A percentile compares a stretch with the other conserved stretches of the same genome.
These are phyloP conservation scores for Talaromyces pinophilus DNA, from an alignment of 2,329 filamentous ascomycete species.

Conservation along the genomic window DNA sequence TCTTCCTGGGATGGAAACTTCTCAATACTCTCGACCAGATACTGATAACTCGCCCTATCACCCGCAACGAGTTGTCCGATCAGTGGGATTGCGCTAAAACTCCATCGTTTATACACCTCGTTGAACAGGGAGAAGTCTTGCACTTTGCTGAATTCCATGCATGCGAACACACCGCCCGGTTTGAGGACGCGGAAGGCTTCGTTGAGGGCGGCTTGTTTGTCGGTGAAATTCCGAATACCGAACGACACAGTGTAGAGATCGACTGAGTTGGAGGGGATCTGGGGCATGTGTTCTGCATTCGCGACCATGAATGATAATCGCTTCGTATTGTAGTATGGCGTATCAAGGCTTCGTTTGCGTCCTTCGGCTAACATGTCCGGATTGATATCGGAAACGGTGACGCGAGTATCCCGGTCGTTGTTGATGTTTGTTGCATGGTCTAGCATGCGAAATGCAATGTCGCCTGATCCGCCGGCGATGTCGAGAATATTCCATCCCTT, in stretches of 20 bases:
- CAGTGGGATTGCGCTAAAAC: constrained; percentile 87
- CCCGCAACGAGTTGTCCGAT: constrained; percentile 94
- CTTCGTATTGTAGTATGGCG: constrained; percentile 58
- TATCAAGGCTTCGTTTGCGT: constrained; percentile 69
- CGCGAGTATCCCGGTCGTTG: constrained; percentile 74
- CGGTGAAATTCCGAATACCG: constrained; percentile 94
- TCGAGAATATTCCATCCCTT: constrained; percentile 78
- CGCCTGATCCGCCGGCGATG: constrained; percentile 93
- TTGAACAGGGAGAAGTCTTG: constrained; percentile 71
- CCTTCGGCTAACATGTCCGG: constrained; percentile 90
- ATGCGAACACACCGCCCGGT: constrained; percentile 94
- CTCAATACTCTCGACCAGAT: constrained; percentile 97
- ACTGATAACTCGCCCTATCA: constrained; percentile 95
- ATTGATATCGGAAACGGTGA: constrained; percentile 96
- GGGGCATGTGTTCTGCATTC: constrained; percentile 75
- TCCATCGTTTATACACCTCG: constrained; percentile 90
- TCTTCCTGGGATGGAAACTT: constrained; percentile 82
- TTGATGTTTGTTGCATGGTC: constrained; percentile 82
- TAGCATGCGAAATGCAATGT: constrained; percentile 96
- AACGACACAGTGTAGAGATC: constrained; percentile 98
- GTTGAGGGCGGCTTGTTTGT: constrained; percentile 77
- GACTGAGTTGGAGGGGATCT: constrained; percentile 68
- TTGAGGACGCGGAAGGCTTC: constrained; percentile 88
- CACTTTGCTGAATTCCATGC: constrained; percentile 91
- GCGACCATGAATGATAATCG: constrained; percentile 77